phyloP scores from a whole-genome alignment of 2,329 filamentous ascomycete genomes.

The Dactylonectria estremocensis region DNA sequence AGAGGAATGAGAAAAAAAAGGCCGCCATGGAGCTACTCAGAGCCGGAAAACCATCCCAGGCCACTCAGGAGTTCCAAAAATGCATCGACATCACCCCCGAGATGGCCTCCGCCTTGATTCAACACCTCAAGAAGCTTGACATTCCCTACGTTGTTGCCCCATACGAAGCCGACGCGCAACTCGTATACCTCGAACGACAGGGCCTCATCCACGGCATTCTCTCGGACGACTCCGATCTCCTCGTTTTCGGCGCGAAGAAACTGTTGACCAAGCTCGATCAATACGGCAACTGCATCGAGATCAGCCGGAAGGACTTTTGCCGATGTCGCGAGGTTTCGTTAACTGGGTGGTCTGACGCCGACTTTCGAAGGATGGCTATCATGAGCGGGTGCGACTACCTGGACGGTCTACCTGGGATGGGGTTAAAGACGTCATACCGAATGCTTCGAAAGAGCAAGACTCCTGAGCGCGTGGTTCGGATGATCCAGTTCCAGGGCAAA shows the following conservation, averaged over 20 bases:
- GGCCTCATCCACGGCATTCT: conserved; percentile 90
- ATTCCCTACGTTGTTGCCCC: conserved; percentile 94
- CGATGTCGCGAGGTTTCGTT: conserved; percentile 90
- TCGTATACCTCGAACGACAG: conserved; percentile 91
- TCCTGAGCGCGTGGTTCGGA: conserved; percentile 84
- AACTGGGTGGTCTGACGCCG: conserved; percentile 90
- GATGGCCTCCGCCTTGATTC: conserved; percentile 93
- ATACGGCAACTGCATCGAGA: conserved; percentile 92
- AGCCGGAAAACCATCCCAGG: conserved; percentile 85
- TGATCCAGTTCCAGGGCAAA: conserved; percentile 92
- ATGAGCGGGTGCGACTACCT: conserved; percentile 97
- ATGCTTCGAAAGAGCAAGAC: conserved; percentile 92
- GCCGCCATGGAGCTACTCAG: conserved; percentile 84
- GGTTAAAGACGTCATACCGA: conserved; percentile 93
- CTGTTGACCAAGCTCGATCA: conserved; percentile 95
- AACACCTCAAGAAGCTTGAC: conserved; percentile 85
- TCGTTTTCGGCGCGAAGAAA: conserved; percentile 94
- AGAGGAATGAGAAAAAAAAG: conserved; percentile 82
- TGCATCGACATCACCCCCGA: conserved; percentile 95
- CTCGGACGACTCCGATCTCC: conserved; percentile 95
- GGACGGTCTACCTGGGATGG: conserved; percentile 86
- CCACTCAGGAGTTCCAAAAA: conserved; percentile 91
- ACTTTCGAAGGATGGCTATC: conserved; percentile 97
- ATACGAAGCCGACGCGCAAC: conserved; percentile 97
- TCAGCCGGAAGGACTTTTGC: conserved; percentile 90